phyloP scores from a whole-genome alignment of 768 basidiomycete species.

The Xerocomus brunneocitrinus region DNA sequence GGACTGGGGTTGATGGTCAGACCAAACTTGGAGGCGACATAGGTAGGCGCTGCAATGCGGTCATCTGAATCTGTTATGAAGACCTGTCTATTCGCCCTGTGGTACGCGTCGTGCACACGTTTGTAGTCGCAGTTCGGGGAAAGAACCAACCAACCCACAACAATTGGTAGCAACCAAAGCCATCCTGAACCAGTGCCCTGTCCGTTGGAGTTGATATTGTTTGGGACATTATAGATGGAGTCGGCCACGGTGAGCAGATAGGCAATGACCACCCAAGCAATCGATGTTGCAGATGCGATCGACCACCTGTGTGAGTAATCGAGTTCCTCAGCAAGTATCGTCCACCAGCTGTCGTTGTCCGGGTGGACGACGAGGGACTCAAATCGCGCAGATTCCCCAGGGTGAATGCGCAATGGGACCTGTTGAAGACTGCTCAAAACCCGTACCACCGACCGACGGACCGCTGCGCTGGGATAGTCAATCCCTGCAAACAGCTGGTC shows the following conservation, averaged over 20 bases:
- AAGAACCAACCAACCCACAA: constrained; percentile 38
- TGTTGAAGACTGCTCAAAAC: constrained; percentile 39
- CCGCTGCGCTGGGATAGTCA: constrained; percentile 17
- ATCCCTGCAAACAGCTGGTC: constrained; percentile 29
- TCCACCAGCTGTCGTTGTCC: constrained; percentile 42
- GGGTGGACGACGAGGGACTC: constrained; percentile 39
- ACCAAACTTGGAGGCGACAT: constrained; percentile 8
- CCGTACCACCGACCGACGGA: constrained; percentile 18
- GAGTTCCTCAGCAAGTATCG: constrained; percentile 22
- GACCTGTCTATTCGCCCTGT: constrained; percentile 10
- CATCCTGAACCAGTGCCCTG: constrained; percentile 39
- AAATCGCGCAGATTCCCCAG: constrained; percentile 5
- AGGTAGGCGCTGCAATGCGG: background rate
- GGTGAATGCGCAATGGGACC: constrained; percentile 18
- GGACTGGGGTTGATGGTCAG: constrained; percentile 14
- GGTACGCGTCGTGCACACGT: constrained; percentile 22
- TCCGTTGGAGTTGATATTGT: background rate
- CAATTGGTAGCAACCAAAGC: constrained; percentile 41
- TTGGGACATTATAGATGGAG: constrained; percentile 14
- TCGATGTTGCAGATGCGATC: constrained; percentile 35
- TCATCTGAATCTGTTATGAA: background rate
- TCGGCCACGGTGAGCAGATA: constrained; percentile 25
- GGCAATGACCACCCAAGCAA: constrained; percentile 43
- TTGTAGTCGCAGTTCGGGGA: constrained; percentile 37
- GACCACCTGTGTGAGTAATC: constrained; percentile 39